Conservation (phyloP, 1,284 basidiomycete species). For the Paramarasmius palmivorus region DNA sequence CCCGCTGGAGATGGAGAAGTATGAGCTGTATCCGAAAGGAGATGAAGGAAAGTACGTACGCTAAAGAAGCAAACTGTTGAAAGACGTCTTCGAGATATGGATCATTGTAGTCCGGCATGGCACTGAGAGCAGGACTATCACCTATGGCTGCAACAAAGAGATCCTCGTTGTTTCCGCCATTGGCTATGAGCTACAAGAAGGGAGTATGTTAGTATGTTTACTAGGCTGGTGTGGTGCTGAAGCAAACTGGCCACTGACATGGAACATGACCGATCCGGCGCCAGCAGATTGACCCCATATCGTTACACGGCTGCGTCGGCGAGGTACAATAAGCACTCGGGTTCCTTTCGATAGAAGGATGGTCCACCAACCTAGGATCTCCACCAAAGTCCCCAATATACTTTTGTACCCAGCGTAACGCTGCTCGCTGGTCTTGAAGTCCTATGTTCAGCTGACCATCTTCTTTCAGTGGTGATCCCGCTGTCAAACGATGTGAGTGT, state of each 20-base stretch:
- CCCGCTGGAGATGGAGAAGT: too few relatives aligned
- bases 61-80: not conserved
- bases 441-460: slow-evolving; percentile 35
- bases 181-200: slow-evolving; percentile 4
- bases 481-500: slow-evolving; percentile 16
- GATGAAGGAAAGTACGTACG: slow-evolving; percentile 2
- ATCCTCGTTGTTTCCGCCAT: not conserved
- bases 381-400: slow-evolving; percentile 7
- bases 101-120: slow-evolving; percentile 3
- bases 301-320: slow-evolving; percentile 7
- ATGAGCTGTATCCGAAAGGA: too few relatives aligned
- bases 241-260: not conserved
- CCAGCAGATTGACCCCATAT: slow-evolving; percentile 10
- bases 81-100: slow-evolving; percentile 3
- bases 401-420: slow-evolving; percentile 22
- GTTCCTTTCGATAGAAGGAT: not conserved
- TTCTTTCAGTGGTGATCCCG: slow-evolving; percentile 26
- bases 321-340: not conserved
- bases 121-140: slow-evolving; percentile 7
- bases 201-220: too few relatives aligned
- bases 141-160: slow-evolving; percentile 10
- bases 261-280: slow-evolving; percentile 6
- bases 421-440: slow-evolving; percentile 38
- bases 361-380: slow-evolving; percentile 1
- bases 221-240: not conserved